These are phyloP conservation scores for Ophiostoma sp. DNA, from an alignment of 2,329 filamentous ascomycete genomes.

Conservation along the genomic window DNA sequence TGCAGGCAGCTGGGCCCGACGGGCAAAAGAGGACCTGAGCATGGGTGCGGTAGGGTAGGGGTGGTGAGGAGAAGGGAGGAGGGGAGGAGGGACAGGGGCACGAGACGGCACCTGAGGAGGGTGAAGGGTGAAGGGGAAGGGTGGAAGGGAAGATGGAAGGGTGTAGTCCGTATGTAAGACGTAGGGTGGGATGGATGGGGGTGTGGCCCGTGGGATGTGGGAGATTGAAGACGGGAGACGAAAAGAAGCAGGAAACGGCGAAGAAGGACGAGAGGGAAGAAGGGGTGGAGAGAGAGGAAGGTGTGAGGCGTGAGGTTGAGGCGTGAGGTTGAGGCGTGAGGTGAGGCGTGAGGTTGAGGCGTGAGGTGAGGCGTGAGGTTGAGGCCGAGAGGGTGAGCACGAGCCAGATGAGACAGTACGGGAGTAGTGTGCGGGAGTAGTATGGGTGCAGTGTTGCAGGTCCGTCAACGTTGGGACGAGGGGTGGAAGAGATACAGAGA, in stretches of 20 bases:
- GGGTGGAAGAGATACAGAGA: too few species aligned
- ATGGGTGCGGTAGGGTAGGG: not conserved
- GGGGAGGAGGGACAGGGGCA: slow-evolving; percentile 5
- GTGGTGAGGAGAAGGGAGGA: not conserved
- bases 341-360: not conserved
- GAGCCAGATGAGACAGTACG: too few species aligned
- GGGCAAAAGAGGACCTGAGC: not conserved
- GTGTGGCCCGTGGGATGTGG: slow-evolving; percentile 11
- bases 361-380: too few species aligned
- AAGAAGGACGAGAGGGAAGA: not conserved
- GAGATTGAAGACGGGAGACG: slow-evolving; percentile 15
- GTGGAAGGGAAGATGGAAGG: not conserved
- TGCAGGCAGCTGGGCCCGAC: slow-evolving; percentile 15
- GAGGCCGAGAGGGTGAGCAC: too few species aligned
- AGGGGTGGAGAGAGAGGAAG: not conserved
- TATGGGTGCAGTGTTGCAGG: too few species aligned
- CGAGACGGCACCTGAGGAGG: not conserved
- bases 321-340: not conserved
- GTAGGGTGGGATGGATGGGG: not conserved
- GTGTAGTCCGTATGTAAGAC: too few species aligned
- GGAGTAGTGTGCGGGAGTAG: too few species aligned
- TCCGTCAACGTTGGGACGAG: too few species aligned
- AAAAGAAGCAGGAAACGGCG: slow-evolving; percentile 20
- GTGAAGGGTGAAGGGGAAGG: too few species aligned
- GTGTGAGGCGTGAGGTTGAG: not conserved